Evolutionary conservation across 208 protist species (phyloP), one percentile per base, ranked within the genome.

Genomic region (Leishmania guyanensis): DNA sequence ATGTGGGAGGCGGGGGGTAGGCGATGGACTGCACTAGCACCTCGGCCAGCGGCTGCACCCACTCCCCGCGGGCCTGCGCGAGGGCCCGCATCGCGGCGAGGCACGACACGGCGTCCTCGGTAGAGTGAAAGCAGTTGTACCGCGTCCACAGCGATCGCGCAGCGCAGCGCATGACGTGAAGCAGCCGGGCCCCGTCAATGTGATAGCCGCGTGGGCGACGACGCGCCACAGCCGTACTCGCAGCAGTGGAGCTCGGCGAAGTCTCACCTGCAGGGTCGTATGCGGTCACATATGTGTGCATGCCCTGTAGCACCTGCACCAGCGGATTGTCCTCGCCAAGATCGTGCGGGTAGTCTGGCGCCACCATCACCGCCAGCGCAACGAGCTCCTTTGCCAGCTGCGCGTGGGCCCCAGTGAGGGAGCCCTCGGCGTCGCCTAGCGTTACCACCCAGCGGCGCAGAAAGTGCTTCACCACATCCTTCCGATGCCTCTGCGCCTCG

Each of bases 41-140:
- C 51, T 92, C 91, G 0, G 91, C 74, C 68, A 97, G 81, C 70
- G 91, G 86, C 65, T 94, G 87, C 17, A 94, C 85, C 91, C 91
- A 93, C 76, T 92, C 87, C 16, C 68, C 68, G 51, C 79, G 82
- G 4, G 82, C 91, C 54, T 89, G 84, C 43, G 92, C 82, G 5
- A 97, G 68, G 17, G 81, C 88, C 70, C 90, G 87, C 58, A 97
- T 79, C 22, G 88, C 83, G 1, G 90, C 89, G 22, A 97, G 79
- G 53, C 84, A 83, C 22, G 87, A 79, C 10, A 90, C 90, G 12
- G 91, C 85, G 51, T 93, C 90, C 54, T 87, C 79, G 29, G 72
- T 68, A 12, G 84, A 88, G 66, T 84, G 79, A 43, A 88, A 84
- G 71, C 85, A 84, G 78, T 90, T 81, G 48, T 90, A 87, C 29